phyloP scores from a whole-genome alignment of 371 early-diverging fungal species.

The Apophysomyces trapeziformis region DNA sequence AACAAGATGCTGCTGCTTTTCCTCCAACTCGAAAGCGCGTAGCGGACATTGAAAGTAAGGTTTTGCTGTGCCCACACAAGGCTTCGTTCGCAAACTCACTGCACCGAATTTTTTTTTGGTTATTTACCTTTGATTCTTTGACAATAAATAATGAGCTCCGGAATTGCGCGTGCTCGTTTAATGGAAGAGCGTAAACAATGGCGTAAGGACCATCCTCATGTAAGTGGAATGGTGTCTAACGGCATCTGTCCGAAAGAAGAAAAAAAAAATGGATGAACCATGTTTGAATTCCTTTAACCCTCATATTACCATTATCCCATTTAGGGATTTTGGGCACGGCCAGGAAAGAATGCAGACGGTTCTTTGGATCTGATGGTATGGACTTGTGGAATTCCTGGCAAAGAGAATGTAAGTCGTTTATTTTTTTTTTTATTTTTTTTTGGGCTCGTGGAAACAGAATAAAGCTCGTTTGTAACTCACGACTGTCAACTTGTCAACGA shows the following conservation, averaged over 20 bases:
- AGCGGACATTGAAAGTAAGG: no score
- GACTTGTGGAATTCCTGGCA: constrained; percentile 96
- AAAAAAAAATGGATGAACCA: no score
- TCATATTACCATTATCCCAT: no score
- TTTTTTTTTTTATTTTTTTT: no score
- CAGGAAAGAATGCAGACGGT: constrained; percentile 83
- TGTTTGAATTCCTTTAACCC: no score
- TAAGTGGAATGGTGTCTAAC: constrained; percentile 33
- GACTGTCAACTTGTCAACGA: neutral
- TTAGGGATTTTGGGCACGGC: constrained; percentile 87
- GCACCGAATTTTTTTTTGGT: neutral
- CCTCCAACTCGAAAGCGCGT: no score
- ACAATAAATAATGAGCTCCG: constrained; percentile 56
- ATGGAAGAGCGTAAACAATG: constrained; percentile 97
- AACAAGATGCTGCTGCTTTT: no score
- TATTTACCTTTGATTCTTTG: neutral
- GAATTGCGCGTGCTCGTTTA: constrained; percentile 79
- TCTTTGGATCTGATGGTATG: constrained; percentile 88
- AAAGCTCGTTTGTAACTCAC: neutral
- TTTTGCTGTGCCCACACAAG: no score
- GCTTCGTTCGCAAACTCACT: no score
- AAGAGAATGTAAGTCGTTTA: constrained; percentile 56
- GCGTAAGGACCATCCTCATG: constrained; percentile 96
- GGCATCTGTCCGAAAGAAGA: no score
- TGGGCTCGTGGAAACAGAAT: neutral